These are phyloP conservation scores for Oryza glaberrima DNA, from an alignment of 176 grass and related monocot genomes.

Conservation along the genomic window DNA sequence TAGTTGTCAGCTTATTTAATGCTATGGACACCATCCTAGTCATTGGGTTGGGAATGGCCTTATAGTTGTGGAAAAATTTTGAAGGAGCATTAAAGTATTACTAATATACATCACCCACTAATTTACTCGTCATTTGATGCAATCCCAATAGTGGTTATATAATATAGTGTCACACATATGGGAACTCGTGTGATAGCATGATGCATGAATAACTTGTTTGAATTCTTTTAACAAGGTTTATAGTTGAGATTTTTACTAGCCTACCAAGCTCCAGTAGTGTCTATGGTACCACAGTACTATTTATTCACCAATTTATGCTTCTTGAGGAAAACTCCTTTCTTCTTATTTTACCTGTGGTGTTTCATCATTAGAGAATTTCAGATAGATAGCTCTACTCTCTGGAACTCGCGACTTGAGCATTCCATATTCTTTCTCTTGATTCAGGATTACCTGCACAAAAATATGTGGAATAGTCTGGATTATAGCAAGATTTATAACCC, in stretches of 20 bases:
- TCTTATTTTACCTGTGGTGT: slow-evolving; percentile 59
- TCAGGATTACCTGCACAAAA: slow-evolving; percentile 70
- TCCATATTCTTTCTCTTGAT: slow-evolving; percentile 63
- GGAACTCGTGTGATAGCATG: background rate
- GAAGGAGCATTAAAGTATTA: background rate
- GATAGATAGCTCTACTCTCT: slow-evolving; percentile 44
- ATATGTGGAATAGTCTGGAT: slow-evolving; percentile 4
- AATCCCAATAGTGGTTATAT: background rate
- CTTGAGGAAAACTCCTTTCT: background rate
- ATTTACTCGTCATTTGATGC: slow-evolving; percentile 13
- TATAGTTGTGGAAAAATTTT: too few species aligned
- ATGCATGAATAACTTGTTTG: background rate
- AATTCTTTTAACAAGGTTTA: slow-evolving; percentile 18
- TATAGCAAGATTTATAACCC: background rate
- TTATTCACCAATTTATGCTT: background rate
- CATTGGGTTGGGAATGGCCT: too few species aligned
- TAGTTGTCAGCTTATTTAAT: too few species aligned
- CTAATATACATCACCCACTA: background rate
- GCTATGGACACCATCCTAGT: too few species aligned
- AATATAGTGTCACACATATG: background rate
- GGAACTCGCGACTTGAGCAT: slow-evolving; percentile 59
- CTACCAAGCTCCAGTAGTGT: background rate
- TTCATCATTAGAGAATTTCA: slow-evolving; percentile 60
- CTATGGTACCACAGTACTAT: background rate
- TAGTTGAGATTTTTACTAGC: background rate